Conservation (phyloP, 1,139 yeast species). For the Torulaspora pretoriensis region DNA sequence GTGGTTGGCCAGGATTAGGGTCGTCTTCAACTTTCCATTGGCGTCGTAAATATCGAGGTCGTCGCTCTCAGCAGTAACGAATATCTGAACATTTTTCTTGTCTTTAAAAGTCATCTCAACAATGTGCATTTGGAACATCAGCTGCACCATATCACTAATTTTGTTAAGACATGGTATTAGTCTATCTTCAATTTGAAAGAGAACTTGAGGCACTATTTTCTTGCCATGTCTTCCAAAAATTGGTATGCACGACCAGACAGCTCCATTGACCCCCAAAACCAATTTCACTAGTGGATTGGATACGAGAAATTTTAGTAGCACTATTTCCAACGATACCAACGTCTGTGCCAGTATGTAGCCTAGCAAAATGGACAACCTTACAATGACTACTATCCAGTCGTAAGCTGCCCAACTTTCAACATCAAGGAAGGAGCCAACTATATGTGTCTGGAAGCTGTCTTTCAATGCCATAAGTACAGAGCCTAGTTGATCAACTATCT, state of each 20-base stretch:
- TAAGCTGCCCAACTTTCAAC: conserved; percentile 10
- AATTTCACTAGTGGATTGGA: conserved; percentile 6
- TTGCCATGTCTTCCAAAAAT: conserved; percentile 20
- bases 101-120: conserved; percentile 22
- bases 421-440: conserved; percentile 19
- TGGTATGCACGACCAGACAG: conserved; percentile 23
- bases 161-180: conserved; percentile 17
- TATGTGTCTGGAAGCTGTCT: conserved; percentile 20
- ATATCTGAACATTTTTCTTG: conserved; percentile 23
- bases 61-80: conserved; percentile 27
- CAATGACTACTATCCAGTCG: conserved; percentile 15
- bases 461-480: conserved; percentile 16
- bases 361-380: conserved; percentile 10
- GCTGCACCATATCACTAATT: conserved; percentile 15
- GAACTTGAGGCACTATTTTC: conserved; percentile 10
- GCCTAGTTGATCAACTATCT: background rate
- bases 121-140: conserved; percentile 21
- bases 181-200: conserved; percentile 2
- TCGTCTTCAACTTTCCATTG: conserved; percentile 19
- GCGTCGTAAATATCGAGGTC: conserved; percentile 16
- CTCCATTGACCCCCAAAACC: conserved; percentile 9
- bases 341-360: conserved; percentile 13
- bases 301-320: conserved; percentile 2
- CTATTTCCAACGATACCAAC: conserved; percentile 2
- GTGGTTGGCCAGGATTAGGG: conserved; percentile 32